These are phyloP conservation scores for Clathrus columnatus DNA, from an alignment of 768 basidiomycete species.

Conservation along the genomic window DNA sequence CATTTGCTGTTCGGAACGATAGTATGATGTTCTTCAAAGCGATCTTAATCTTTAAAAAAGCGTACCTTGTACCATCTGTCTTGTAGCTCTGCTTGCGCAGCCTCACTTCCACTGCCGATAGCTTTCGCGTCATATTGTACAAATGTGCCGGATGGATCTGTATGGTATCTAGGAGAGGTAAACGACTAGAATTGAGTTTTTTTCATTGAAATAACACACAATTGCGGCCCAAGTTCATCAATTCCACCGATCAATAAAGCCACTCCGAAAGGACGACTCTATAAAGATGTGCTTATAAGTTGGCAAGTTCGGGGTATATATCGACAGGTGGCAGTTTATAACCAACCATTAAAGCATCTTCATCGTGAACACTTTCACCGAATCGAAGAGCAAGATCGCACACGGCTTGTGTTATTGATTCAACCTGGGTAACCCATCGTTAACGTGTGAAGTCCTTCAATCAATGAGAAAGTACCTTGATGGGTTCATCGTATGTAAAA, in stretches of 20 bases:
- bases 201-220: conserved; percentile 45
- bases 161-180: conserved; percentile 69
- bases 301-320: neutral
- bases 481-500: conserved; percentile 94
- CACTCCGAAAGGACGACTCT: conserved; percentile 95
- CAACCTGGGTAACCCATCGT: conserved; percentile 25
- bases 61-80: conserved; percentile 92
- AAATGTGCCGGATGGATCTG: conserved; percentile 97
- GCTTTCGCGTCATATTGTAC: conserved; percentile 97
- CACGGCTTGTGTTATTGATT: conserved; percentile 96
- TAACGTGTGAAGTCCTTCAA: neutral
- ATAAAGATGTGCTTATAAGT: neutral
- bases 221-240: conserved; percentile 90
- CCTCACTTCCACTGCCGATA: conserved; percentile 96
- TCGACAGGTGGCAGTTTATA: neutral
- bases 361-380: conserved; percentile 98
- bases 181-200: neutral
- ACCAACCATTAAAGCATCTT: conserved; percentile 90
- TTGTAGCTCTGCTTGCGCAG: conserved; percentile 93
- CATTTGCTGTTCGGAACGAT: conserved; percentile 62
- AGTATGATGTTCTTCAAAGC: neutral
- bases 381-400: conserved; percentile 96
- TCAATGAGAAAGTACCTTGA: conserved; percentile 74
- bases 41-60: neutral
- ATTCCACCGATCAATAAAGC: conserved; percentile 95